Percentiles rank a stretch among this genome's conserved stretches.
Evolutionary conservation across 2,329 filamentous ascomycete genomes (phyloP).

Genomic region (Paraphaeosphaeria sporulosa): DNA sequence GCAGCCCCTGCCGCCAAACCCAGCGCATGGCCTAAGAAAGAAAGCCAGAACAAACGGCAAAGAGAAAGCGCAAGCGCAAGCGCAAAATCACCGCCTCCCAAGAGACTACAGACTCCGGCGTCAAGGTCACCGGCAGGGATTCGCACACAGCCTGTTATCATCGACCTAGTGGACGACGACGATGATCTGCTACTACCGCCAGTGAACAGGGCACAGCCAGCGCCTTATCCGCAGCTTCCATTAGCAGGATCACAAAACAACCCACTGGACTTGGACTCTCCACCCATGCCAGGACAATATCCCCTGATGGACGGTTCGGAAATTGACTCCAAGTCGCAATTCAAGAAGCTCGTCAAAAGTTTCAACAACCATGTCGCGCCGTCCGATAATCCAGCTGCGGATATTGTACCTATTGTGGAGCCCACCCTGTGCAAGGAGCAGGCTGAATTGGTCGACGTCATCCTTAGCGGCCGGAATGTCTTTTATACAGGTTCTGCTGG

Average conservation of each 20-base stretch:
- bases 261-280: constrained; percentile 20
- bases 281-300: not conserved
- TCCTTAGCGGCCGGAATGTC: constrained; percentile 62
- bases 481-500: constrained; percentile 72
- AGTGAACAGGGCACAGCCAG: not conserved
- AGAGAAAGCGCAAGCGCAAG: not conserved
- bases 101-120: not conserved
- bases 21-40: not conserved
- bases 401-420: constrained; percentile 25
- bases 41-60: constrained; percentile 23
- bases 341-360: not conserved
- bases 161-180: constrained; percentile 12
- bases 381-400: constrained; percentile 3
- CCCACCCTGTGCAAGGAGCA: constrained; percentile 58
- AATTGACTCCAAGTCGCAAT: not conserved
- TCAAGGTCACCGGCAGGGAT: not conserved
- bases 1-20: not conserved
- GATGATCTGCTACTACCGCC: not conserved
- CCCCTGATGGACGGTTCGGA: not conserved
- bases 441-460: constrained; percentile 58
- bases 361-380: not conserved
- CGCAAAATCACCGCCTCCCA: constrained; percentile 3
- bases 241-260: constrained; percentile 21
- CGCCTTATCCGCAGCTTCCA: not conserved
- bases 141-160: constrained; percentile 1